Conservation (phyloP, 2,329 filamentous ascomycete genomes). For the Aspergillus texensis region DNA sequence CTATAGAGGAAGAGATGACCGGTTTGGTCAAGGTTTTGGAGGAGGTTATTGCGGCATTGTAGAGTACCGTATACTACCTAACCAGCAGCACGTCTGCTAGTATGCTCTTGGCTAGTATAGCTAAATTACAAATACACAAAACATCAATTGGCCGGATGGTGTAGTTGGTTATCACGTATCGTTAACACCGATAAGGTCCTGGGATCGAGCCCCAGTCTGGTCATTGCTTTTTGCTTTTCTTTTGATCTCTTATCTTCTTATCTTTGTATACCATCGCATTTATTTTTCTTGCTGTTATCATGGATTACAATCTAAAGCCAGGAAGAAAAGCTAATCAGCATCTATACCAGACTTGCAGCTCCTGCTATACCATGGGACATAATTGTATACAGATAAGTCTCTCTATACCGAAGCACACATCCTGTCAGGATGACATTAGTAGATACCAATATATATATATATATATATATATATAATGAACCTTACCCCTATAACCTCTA, state of each 20-base stretch:
- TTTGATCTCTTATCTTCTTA: neutral
- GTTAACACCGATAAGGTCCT: slow-evolving; percentile 2
- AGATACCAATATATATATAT: no score
- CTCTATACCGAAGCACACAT: no score
- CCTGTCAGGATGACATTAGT: no score
- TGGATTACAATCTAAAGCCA: no score
- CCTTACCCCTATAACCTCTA: no score
- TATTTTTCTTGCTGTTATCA: no score
- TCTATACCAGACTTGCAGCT: no score
- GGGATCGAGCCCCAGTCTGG: slow-evolving; percentile 7
- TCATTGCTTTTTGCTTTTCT: neutral
- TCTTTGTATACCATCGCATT: no score
- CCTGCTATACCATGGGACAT: no score
- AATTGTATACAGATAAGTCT: no score
- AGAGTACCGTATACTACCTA: neutral
- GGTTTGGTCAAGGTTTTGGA: slow-evolving; percentile 20
- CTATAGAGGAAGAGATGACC: slow-evolving; percentile 20
- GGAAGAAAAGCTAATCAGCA: no score
- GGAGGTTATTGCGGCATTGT: slow-evolving; percentile 7
- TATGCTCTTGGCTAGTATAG: neutral
- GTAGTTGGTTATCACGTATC: slow-evolving; percentile 29
- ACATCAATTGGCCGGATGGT: slow-evolving; percentile 30
- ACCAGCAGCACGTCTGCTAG: neutral
- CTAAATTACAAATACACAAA: neutral
- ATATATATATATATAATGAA: no score